Percentiles rank a stretch among this genome's conserved stretches.
Conservation (phyloP, 495 filamentous ascomycete species). For the Talaromyces proteolyticus region DNA sequence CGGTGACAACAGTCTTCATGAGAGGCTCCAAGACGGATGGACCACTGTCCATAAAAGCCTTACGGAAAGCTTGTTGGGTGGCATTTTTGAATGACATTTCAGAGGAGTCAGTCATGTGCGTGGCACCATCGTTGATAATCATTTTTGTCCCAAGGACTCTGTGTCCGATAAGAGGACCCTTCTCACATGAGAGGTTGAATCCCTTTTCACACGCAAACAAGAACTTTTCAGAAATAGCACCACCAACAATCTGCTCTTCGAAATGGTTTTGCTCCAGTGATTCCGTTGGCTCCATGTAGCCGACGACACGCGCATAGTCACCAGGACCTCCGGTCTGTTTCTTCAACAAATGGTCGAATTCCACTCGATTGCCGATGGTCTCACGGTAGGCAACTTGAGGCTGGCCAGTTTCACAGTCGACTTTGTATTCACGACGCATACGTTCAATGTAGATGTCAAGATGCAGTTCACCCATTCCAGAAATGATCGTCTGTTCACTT, state of each 20-base stretch:
- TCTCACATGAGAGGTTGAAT: constrained; percentile 76
- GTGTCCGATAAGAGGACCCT: constrained; percentile 91
- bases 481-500: constrained; percentile 92
- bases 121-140: constrained; percentile 95
- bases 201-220: constrained; percentile 94
- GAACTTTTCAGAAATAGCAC: constrained; percentile 93
- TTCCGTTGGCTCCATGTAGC: constrained; percentile 84
- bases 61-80: constrained; percentile 94
- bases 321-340: constrained; percentile 96
- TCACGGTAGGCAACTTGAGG: constrained; percentile 98
- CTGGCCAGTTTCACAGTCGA: constrained; percentile 91
- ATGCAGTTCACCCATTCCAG: constrained; percentile 97
- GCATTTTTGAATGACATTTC: constrained; percentile 98
- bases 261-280: constrained; percentile 72
- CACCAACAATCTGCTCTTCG: constrained; percentile 80
- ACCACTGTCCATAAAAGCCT: constrained; percentile 74
- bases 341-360: constrained; percentile 92
- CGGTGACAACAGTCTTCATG: constrained; percentile 97
- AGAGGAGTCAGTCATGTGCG: constrained; percentile 95
- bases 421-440: constrained; percentile 94
- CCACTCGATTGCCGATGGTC: constrained; percentile 69
- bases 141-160: constrained; percentile 83
- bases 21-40: constrained; percentile 87
- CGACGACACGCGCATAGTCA: constrained; percentile 90
- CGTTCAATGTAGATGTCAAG: constrained; percentile 97